Evolutionary conservation across 345 rosid species (phyloP).

Genomic region (Linum usitatissimum): DNA sequence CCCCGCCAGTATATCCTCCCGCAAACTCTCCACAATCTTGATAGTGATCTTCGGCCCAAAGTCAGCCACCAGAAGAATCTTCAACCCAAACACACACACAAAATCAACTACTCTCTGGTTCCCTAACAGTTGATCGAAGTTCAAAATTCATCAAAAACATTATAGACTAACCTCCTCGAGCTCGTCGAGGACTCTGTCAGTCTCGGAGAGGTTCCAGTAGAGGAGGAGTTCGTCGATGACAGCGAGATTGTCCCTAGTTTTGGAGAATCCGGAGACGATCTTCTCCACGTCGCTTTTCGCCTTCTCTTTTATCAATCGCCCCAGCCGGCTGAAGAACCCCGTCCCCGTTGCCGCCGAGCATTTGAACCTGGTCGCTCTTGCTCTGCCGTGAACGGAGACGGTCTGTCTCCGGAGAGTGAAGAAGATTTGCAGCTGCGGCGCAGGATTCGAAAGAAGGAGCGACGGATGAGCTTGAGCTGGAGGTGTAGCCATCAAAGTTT

Average conservation of each 20-base stretch:
- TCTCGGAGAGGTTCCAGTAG: conserved; percentile 88
- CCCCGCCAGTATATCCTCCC: conserved; percentile 71
- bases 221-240: conserved; percentile 87
- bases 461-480: neutral
- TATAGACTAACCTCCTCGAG: conserved; percentile 60
- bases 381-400: neutral
- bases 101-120: neutral
- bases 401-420: neutral
- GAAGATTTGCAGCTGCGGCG: neutral
- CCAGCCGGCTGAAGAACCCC: conserved; percentile 81
- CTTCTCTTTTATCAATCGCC: conserved; percentile 83
- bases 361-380: conserved; percentile 27
- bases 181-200: conserved; percentile 86
- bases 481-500: neutral
- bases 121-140: neutral
- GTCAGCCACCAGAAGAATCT: conserved; percentile 85
- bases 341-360: conserved; percentile 69
- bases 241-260: conserved; percentile 84
- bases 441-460: neutral
- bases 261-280: conserved; percentile 84
- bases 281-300: conserved; percentile 88
- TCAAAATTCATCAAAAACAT: neutral
- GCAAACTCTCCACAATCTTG: conserved; percentile 75
- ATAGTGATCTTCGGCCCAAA: conserved; percentile 85
- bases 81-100: conserved; percentile 5